Percentiles rank a stretch among this genome's conserved stretches.
phyloP scores from a whole-genome alignment of 2,329 filamentous ascomycete genomes.

The Ophiostoma piceae region DNA sequence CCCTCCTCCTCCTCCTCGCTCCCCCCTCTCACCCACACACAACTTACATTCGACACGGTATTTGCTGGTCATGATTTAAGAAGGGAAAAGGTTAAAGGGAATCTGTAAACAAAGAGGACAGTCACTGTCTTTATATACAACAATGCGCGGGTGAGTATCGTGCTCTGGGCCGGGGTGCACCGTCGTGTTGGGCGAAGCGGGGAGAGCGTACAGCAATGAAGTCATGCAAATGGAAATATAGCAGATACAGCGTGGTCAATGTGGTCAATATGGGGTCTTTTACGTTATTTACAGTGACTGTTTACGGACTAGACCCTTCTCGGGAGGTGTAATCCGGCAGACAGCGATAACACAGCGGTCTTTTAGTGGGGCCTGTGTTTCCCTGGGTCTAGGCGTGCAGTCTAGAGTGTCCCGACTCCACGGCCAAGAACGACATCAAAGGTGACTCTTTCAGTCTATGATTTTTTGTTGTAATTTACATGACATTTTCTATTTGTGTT shows the following conservation, averaged over 20 bases:
- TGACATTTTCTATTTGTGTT: not conserved
- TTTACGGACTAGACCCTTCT: slow-evolving; percentile 18
- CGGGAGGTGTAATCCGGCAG: not conserved
- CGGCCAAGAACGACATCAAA: not conserved
- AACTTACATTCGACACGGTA: slow-evolving; percentile 69
- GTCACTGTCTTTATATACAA: not conserved
- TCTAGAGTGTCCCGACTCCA: not conserved
- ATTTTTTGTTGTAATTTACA: not conserved
- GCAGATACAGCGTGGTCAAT: not conserved
- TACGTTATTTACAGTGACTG: slow-evolving; percentile 21
- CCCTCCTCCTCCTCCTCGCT: too few species aligned
- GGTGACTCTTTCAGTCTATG: not conserved
- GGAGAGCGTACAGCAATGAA: slow-evolving; percentile 8
- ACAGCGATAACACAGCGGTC: not conserved
- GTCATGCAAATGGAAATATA: slow-evolving; percentile 10
- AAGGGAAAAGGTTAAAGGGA: not conserved
- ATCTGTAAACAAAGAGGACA: not conserved
- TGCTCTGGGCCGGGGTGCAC: not conserved
- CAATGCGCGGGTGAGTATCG: not conserved
- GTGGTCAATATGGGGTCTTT: slow-evolving; percentile 15
- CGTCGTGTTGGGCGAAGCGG: slow-evolving; percentile 5
- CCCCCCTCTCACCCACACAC: too few species aligned
- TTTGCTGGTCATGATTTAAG: slow-evolving; percentile 51
- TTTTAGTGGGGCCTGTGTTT: not conserved
- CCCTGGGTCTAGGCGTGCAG: not conserved